These are phyloP conservation scores for Fusarium abutilonis DNA, from an alignment of 2,329 filamentous ascomycete species.

Conservation along the genomic window DNA sequence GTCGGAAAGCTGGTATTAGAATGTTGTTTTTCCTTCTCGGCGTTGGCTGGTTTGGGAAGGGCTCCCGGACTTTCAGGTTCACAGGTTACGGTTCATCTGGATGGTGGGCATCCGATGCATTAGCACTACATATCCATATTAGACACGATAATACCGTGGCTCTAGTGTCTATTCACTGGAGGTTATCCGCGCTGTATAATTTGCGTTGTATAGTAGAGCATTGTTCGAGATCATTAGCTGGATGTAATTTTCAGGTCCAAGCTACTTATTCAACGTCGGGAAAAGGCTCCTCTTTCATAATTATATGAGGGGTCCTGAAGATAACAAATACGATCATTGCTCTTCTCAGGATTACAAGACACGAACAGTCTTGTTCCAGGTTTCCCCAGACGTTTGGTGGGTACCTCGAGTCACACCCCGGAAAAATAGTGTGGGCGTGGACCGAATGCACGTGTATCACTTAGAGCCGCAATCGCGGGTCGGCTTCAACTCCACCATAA, in stretches of 20 bases:
- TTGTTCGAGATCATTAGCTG: background rate
- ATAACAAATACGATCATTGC: too few relatives aligned
- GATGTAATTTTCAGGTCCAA: too few relatives aligned
- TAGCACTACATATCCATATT: background rate
- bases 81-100: slow-evolving; percentile 1
- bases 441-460: slow-evolving; percentile 41
- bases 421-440: slow-evolving; percentile 37
- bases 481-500: slow-evolving; percentile 34
- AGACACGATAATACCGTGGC: background rate
- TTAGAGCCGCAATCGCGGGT: slow-evolving; percentile 33
- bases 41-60: slow-evolving; percentile 12
- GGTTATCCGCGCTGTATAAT: background rate
- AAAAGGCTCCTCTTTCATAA: too few relatives aligned
- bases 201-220: background rate
- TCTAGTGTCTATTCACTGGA: background rate
- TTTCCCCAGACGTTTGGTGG: slow-evolving; percentile 25
- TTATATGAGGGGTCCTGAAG: too few relatives aligned
- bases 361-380: background rate
- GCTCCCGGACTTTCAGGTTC: background rate
- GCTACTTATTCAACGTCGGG: too few relatives aligned
- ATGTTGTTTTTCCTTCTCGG: slow-evolving; percentile 5
- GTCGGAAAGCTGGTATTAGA: slow-evolving; percentile 4
- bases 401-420: slow-evolving; percentile 9
- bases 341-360: too few relatives aligned
- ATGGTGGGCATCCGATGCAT: background rate